Evolutionary conservation across 257 asterid species (phyloP), one percentile per base, ranked within the genome.

Genomic region (Penstemon newberryi): DNA sequence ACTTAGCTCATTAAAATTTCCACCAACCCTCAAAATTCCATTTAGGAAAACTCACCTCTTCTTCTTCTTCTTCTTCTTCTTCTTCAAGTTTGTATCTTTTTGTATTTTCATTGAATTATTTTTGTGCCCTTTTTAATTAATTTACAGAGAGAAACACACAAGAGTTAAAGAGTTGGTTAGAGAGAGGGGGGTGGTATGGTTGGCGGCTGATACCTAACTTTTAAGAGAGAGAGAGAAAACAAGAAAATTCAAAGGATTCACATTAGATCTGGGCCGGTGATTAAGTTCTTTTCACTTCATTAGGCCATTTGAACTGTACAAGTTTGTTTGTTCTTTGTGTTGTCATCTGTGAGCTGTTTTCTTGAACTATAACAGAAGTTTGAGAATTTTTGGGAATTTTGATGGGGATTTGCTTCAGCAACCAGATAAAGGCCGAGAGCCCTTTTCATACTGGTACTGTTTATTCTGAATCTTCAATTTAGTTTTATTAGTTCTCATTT

Each of bases 331-430:
- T 58, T 42, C 53, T 79, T 49, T 66, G 47, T 55, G 74, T 57
- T 72, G 63, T 51, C 56, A 42, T 18, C 72, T 45, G 65, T 64
- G 65, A 42, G 73, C 8, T 60, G 62, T 42, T 78, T 77, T 65
- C 50, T 70, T 46, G 69, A 72, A 70, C 63, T 71, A 56, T 50
- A 43, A 52, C 19, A 38, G 62, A 47, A 52, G 64, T 69, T 73
- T 69, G 69, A 69, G 66, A 66, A 53, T 66, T 74, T 75, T 63
- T 43, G 52, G 81, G 72, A 68, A 41, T 40, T 77, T 51, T 63
- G 67, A 92, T 92, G 98, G 88, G 88, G 83, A 78, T 76, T 76
- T 83, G 86, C 77, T 66, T 70, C 77, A 83, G 88, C 75, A 83
- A 78, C 70, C 80, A 78, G 84, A 76, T 83, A 51, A 83, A 83